Base-by-base conservation (phyloP, 805 yeast species). In the Starmerella apicola region DNA sequence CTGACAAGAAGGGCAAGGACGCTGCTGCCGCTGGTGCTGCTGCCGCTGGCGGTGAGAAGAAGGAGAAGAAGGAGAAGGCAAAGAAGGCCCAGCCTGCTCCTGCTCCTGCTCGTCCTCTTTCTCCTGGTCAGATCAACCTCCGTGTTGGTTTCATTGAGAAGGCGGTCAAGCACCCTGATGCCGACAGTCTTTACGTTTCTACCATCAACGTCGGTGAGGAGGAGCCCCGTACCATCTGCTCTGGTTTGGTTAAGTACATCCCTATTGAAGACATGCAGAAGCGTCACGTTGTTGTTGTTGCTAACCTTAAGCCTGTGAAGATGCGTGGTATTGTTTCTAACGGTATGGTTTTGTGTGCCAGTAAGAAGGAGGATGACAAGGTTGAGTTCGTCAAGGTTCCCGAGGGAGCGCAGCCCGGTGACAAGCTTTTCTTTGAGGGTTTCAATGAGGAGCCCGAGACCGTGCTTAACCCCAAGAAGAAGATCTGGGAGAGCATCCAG, bases 331-430 rank as follows among this genome's bases (percentile, higher is more conserved):
- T 91, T 57, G 84, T 84, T 62, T 85, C 96, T 8, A 67, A 76
- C 37, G 99, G 95, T 38, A 91, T 91, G 99, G 97, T 91, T 35
- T 71, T 91, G 52, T 91, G 99, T 70, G 84, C 95, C 29, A 53
- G 63, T 39, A 64, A 64, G 43, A 72, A 66, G 22, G 77, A 68
- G 39, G 81, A 72, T 36, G 66, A 65, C 27, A 62, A 62, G 24
- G 95, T 91, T 43, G 97, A 91, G 65, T 85, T 91, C 55, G 86
- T 88, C 50, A 79, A 81, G 61, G 97, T 97, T 43, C 99, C 99
- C 51, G 75, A 72, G 26, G 94, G 85, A 15, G 75, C 95, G 32
- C 72, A 83, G 65, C 77, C 98, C 10, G 99, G 99, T 63, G 98
- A 91, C 63, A 86, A 85, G 69, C 71, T 91, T 48, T 88, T 83